These are phyloP conservation scores for Plasmodium chabaudi DNA, from an alignment of 169 alveolate genomes.

Conservation along the genomic window DNA sequence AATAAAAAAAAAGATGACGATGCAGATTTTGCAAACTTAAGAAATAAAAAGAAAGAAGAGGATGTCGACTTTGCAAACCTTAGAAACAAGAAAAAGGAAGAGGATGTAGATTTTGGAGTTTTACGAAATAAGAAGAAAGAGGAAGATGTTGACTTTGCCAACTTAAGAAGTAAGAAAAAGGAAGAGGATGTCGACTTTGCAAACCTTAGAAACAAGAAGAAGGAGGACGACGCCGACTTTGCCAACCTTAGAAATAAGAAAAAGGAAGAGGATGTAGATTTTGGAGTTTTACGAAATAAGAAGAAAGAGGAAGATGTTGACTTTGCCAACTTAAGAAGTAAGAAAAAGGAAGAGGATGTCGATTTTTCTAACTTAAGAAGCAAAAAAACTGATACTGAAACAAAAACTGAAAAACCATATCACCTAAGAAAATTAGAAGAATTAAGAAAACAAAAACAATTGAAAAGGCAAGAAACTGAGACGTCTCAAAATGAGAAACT, in stretches of 20 bases:
- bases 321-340: background rate
- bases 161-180: conserved; percentile 20
- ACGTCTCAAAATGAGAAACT: background rate
- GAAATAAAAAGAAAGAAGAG: background rate
- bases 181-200: conserved; percentile 5
- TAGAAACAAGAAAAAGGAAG: conserved; percentile 1
- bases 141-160: conserved; percentile 11
- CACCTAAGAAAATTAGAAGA: conserved; percentile 42
- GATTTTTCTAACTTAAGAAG: conserved; percentile 21
- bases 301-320: background rate
- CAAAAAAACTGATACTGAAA: conserved; percentile 8
- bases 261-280: conserved; percentile 10
- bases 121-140: conserved; percentile 5
- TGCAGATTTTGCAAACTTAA: conserved; percentile 2
- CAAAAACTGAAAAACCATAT: conserved; percentile 48
- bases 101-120: background rate
- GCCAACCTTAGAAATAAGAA: conserved; percentile 25
- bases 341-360: background rate
- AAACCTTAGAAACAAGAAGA: conserved; percentile 16
- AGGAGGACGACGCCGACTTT: conserved; percentile 10
- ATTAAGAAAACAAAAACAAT: conserved; percentile 44
- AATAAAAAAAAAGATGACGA: conserved; percentile 4
- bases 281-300: conserved; percentile 15
- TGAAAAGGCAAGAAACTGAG: background rate
- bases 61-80: background rate